Evolutionary conservation across 1,284 basidiomycete species (phyloP).

Genomic region (Calocybe gambosa): DNA sequence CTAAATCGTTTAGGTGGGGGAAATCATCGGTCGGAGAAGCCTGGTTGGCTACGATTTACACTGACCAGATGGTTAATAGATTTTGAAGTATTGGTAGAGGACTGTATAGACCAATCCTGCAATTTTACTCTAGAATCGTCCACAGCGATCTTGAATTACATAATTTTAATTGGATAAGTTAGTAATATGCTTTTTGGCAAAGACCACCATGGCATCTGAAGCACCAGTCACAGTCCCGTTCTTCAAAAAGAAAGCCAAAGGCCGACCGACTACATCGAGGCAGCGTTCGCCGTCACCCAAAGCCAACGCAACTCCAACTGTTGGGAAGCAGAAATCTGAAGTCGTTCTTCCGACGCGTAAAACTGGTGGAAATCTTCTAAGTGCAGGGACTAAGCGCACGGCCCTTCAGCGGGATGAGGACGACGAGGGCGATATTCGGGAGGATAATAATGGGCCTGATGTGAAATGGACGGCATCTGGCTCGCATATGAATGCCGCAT

Average conservation of each 20-base stretch:
- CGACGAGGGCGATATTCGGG: constrained; percentile 34
- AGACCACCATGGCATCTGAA: constrained; percentile 33
- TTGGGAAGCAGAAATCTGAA: constrained; percentile 46
- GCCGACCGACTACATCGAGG: constrained; percentile 64
- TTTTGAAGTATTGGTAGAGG: not conserved
- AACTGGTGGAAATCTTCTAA: constrained; percentile 61
- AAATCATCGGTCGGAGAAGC: constrained; percentile 83
- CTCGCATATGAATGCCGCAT: constrained; percentile 60
- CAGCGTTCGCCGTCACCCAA: constrained; percentile 64
- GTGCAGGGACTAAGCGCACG: constrained; percentile 81
- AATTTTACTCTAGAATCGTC: not conserved
- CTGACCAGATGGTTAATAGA: constrained; percentile 33
- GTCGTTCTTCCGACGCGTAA: constrained; percentile 76
- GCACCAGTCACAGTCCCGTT: constrained; percentile 61
- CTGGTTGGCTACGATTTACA: constrained; percentile 80
- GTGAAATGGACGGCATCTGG: constrained; percentile 73
- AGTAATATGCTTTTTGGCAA: not conserved
- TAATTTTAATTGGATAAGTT: constrained; percentile 10
- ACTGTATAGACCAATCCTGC: too few species aligned
- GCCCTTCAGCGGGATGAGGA: constrained; percentile 49
- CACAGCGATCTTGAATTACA: constrained; percentile 1
- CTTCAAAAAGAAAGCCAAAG: constrained; percentile 84
- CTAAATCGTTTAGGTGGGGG: constrained; percentile 82
- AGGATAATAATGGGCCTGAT: constrained; percentile 58
- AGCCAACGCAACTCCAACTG: constrained; percentile 23